Conservation (phyloP, 306 rosid genomes). For the Ceratonia siliqua region DNA sequence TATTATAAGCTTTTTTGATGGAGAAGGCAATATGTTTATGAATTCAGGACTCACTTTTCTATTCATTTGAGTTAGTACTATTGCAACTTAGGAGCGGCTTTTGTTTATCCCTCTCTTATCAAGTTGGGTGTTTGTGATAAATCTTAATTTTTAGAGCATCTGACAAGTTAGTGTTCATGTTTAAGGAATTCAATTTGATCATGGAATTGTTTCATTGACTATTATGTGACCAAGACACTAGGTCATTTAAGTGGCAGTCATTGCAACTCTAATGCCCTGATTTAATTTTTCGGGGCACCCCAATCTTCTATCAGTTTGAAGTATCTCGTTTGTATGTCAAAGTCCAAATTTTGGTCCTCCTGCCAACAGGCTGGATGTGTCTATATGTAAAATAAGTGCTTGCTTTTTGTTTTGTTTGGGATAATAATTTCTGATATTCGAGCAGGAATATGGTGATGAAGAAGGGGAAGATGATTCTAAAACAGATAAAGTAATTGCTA, state of each 20-base stretch:
- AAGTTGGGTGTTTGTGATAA: not conserved
- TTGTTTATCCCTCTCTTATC: not conserved
- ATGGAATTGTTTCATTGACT: not conserved
- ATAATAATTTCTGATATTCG: conserved; percentile 23
- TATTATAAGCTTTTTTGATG: not conserved
- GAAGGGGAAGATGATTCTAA: conserved; percentile 45
- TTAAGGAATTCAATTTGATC: not conserved
- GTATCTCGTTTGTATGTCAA: not conserved
- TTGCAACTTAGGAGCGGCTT: not conserved
- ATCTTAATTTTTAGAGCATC: not conserved
- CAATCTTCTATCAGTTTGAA: not conserved
- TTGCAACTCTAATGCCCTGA: not conserved
- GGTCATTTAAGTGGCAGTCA: not conserved
- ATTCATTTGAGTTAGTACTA: not conserved
- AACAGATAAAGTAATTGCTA: conserved; percentile 44
- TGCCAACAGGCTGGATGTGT: not conserved
- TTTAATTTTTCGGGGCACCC: not conserved
- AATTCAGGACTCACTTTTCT: not conserved
- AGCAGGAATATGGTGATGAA: conserved; percentile 56
- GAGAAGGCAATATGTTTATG: not conserved
- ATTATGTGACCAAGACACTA: not conserved
- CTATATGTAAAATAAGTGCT: not conserved
- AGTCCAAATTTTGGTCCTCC: not conserved
- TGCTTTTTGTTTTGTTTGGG: conserved; percentile 28
- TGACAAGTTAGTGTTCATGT: not conserved